Percentiles rank a stretch among this genome's conserved stretches.
phyloP scores from a whole-genome alignment of 164 flowering plant species.

The Vitis rotundifolia region DNA sequence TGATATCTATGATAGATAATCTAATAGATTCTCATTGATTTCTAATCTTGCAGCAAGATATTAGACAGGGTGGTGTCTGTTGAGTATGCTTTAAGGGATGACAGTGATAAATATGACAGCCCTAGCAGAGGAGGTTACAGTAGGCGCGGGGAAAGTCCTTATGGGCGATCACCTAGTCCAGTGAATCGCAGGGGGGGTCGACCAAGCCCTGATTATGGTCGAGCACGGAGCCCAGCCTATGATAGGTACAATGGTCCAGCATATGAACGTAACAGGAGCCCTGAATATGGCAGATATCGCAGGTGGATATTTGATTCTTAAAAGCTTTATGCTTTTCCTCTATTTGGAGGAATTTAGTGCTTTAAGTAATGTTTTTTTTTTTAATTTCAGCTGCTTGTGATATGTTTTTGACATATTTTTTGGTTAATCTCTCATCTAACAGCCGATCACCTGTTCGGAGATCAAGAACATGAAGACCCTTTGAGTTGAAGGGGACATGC shows the following conservation, averaged over 20 bases:
- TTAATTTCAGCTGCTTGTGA: background rate
- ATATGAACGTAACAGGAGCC: constrained; percentile 37
- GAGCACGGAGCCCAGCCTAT: constrained; percentile 54
- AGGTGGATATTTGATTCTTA: constrained; percentile 25
- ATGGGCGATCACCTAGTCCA: constrained; percentile 63
- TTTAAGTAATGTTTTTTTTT: background rate
- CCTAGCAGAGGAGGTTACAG: constrained; percentile 58
- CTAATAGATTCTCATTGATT: background rate
- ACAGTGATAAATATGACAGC: constrained; percentile 59
- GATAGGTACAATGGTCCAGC: constrained; percentile 49
- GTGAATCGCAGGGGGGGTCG: constrained; percentile 40
- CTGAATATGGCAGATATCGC: constrained; percentile 50
- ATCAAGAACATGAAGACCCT: constrained; percentile 47
- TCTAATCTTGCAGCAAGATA: constrained; percentile 60
- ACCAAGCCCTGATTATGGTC: constrained; percentile 60
- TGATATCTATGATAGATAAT: background rate
- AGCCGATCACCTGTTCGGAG: constrained; percentile 74
- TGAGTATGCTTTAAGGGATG: constrained; percentile 92
- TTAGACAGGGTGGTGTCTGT: constrained; percentile 90
- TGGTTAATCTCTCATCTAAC: constrained; percentile 12
- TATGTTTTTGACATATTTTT: background rate
- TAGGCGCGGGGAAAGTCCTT: constrained; percentile 47
- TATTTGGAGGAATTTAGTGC: background rate
- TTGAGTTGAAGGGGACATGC: background rate
- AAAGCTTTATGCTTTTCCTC: background rate